phyloP scores from a whole-genome alignment of 805 yeast species.

The Nakazawaea ishiwadae region DNA sequence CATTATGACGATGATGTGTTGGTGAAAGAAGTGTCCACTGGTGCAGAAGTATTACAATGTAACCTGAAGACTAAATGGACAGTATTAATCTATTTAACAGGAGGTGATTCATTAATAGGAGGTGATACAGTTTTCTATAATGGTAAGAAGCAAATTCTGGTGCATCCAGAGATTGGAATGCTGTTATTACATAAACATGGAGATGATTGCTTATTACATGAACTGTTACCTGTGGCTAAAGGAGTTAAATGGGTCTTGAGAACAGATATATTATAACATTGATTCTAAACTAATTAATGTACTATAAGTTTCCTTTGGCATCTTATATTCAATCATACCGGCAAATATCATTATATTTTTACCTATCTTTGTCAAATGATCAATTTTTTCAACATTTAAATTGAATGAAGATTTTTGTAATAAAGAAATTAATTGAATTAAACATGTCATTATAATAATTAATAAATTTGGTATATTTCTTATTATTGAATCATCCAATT shows the following conservation, averaged over 20 bases:
- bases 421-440: constrained; percentile 51
- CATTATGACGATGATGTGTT: constrained; percentile 58
- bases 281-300: constrained; percentile 61
- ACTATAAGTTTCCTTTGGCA: constrained; percentile 83
- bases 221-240: constrained; percentile 42
- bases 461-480: constrained; percentile 78
- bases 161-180: constrained; percentile 50
- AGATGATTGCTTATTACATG: constrained; percentile 57
- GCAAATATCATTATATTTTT: constrained; percentile 91
- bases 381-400: constrained; percentile 47
- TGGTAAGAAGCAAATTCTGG: constrained; percentile 23
- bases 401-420: constrained; percentile 32
- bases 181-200: constrained; percentile 64
- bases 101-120: constrained; percentile 50
- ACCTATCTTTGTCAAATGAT: constrained; percentile 56
- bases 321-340: constrained; percentile 88
- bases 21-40: constrained; percentile 20
- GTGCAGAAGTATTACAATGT: no score
- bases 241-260: constrained; percentile 63
- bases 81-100: constrained; percentile 49
- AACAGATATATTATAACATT: constrained; percentile 22
- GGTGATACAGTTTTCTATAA: constrained; percentile 57
- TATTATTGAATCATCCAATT: constrained; percentile 64
- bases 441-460: constrained; percentile 75
- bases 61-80: constrained; percentile 71